Conservation (phyloP, 2,329 filamentous ascomycete genomes). For the Pseudocercospora pini-densiflorae region DNA sequence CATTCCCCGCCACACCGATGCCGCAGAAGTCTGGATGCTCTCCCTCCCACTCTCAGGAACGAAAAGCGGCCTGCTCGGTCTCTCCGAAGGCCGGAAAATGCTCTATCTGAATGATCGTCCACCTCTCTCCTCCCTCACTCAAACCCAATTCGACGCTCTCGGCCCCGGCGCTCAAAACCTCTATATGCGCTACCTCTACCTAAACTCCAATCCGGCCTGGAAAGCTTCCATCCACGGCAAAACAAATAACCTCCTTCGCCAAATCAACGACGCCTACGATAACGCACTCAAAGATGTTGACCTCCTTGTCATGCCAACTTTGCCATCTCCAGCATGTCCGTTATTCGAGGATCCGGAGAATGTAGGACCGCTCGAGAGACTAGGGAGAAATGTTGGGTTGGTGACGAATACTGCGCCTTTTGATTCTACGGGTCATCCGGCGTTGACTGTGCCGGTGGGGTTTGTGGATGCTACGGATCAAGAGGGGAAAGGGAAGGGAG, state of each 20-base stretch:
- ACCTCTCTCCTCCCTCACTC: slow-evolving; percentile 8
- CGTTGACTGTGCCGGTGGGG: slow-evolving; percentile 50
- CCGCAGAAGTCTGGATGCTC: slow-evolving; percentile 50
- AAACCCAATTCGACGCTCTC: slow-evolving; percentile 23
- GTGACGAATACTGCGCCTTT: slow-evolving; percentile 41
- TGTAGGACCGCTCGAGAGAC: slow-evolving; percentile 25
- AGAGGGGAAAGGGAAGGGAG: slow-evolving; percentile 3
- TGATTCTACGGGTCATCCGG: slow-evolving; percentile 55
- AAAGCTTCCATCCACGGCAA: slow-evolving; percentile 43
- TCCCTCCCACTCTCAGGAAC: slow-evolving; percentile 20
- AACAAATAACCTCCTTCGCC: slow-evolving; percentile 47
- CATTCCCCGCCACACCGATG: slow-evolving; percentile 52
- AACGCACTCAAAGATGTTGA: slow-evolving; percentile 47
- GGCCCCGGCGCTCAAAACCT: slow-evolving; percentile 25
- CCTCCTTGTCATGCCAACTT: slow-evolving; percentile 53
- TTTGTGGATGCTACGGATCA: slow-evolving; percentile 27
- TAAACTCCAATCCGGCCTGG: slow-evolving; percentile 20
- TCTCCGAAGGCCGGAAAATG: slow-evolving; percentile 24
- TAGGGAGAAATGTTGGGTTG: slow-evolving; percentile 23
- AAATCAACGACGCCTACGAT: slow-evolving; percentile 54
- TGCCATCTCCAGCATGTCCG: slow-evolving; percentile 39
- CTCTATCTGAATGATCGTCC: slow-evolving; percentile 25
- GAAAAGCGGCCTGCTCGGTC: slow-evolving; percentile 17
- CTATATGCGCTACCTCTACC: slow-evolving; percentile 26
- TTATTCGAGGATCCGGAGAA: slow-evolving; percentile 19